Evolutionary conservation across 2,329 filamentous ascomycete species (phyloP).

Genomic region (Penicillium sclerotiorum): DNA sequence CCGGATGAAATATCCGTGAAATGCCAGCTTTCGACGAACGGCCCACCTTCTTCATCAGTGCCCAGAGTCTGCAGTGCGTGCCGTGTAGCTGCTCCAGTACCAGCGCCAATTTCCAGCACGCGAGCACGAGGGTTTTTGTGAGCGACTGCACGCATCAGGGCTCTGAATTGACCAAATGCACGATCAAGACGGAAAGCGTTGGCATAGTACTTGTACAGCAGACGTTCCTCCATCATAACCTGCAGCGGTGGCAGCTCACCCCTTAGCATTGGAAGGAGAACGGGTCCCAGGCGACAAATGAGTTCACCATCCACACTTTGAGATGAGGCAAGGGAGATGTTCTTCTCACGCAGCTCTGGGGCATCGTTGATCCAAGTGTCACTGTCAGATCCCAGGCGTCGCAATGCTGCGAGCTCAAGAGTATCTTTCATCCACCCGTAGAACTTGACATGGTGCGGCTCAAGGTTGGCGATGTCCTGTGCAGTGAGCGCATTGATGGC

Average conservation of each 20-base stretch:
- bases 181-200: neutral
- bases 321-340: neutral
- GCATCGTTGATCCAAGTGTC: neutral
- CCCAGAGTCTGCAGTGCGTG: constrained; percentile 14
- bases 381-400: neutral
- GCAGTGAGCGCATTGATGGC: neutral
- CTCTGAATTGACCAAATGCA: neutral
- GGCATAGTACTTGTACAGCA: constrained; percentile 1
- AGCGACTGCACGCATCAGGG: neutral
- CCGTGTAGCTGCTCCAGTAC: constrained; percentile 33
- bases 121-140: constrained; percentile 22
- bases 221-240: neutral
- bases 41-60: constrained; percentile 1
- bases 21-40: constrained; percentile 32
- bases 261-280: neutral
- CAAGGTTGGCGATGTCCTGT: neutral
- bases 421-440: constrained; percentile 10
- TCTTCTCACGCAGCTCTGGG: neutral
- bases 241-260: neutral
- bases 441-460: neutral
- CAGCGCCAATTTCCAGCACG: constrained; percentile 41
- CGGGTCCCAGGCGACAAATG: neutral
- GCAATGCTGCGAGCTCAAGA: neutral
- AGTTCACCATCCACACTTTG: neutral
- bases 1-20: constrained; percentile 50